These are phyloP conservation scores for Neofusicoccum sp. DNA, from an alignment of 2,329 filamentous ascomycete species.

Conservation along the genomic window DNA sequence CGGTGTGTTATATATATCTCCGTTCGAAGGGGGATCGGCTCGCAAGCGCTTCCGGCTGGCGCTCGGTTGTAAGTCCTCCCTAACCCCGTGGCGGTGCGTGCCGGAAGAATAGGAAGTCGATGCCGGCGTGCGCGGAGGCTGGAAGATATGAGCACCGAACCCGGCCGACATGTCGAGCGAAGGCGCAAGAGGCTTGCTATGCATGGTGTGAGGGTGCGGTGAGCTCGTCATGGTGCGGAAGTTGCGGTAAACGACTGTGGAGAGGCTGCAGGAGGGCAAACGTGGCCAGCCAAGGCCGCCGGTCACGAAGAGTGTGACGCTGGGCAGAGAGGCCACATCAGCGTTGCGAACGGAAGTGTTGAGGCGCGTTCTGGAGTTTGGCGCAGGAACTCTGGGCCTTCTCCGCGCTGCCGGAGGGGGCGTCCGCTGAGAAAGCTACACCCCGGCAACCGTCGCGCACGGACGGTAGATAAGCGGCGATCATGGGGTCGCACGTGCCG, in stretches of 20 bases:
- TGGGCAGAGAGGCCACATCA: slow-evolving; percentile 6
- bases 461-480: slow-evolving; percentile 8
- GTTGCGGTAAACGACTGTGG: slow-evolving; percentile 7
- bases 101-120: slow-evolving; percentile 11
- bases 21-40: slow-evolving; percentile 16
- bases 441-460: slow-evolving; percentile 5
- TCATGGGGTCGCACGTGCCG: slow-evolving; percentile 4
- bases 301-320: slow-evolving; percentile 10
- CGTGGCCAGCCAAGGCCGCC: slow-evolving; percentile 1
- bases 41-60: slow-evolving; percentile 19
- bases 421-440: background rate
- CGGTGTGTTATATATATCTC: slow-evolving; percentile 15
- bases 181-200: slow-evolving; percentile 11
- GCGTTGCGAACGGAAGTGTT: background rate
- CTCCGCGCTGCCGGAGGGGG: slow-evolving; percentile 5
- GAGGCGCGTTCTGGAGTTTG: background rate
- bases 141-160: slow-evolving; percentile 12
- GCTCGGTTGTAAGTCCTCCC: background rate
- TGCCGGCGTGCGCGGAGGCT: slow-evolving; percentile 13
- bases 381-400: background rate
- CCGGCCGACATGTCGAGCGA: slow-evolving; percentile 12
- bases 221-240: slow-evolving; percentile 6
- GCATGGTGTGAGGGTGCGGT: slow-evolving; percentile 12
- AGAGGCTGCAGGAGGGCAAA: slow-evolving; percentile 12
- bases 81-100: slow-evolving; percentile 9